These are phyloP conservation scores for Chlorella sp. DNA, from an alignment of 139 green algal species.

Conservation along the genomic window DNA sequence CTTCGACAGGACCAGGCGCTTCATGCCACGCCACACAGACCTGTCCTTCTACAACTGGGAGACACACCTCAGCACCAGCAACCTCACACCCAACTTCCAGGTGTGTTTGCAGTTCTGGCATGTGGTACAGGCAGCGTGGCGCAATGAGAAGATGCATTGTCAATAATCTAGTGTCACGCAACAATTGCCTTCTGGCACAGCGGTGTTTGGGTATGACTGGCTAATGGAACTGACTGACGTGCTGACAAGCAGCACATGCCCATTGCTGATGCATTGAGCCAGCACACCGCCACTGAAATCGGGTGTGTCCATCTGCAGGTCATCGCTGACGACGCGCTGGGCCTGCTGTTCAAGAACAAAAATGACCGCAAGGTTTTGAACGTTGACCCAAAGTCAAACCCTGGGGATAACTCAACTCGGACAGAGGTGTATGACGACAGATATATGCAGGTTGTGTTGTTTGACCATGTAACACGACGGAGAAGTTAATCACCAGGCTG, in stretches of 20 bases:
- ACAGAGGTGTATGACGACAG: slow-evolving; percentile 63
- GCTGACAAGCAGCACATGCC: too few species aligned
- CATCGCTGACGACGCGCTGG: slow-evolving; percentile 69
- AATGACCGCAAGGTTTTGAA: slow-evolving; percentile 82
- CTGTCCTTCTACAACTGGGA: slow-evolving; percentile 92
- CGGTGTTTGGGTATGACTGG: too few species aligned
- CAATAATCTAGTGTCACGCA: too few species aligned
- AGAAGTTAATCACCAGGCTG: too few species aligned
- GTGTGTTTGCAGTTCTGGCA: too few species aligned
- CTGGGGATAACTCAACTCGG: slow-evolving; percentile 74
- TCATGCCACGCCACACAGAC: slow-evolving; percentile 79
- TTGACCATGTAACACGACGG: slow-evolving; percentile 75
- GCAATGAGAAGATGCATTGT: too few species aligned
- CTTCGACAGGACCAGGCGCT: slow-evolving; percentile 64
- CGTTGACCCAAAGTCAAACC: slow-evolving; percentile 55
- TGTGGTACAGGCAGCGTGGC: too few species aligned
- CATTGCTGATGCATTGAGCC: too few species aligned
- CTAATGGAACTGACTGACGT: too few species aligned
- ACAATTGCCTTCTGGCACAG: too few species aligned
- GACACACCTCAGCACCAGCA: slow-evolving; percentile 71
- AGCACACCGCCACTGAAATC: too few species aligned
- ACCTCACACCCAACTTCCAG: slow-evolving; percentile 82
- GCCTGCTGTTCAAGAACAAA: slow-evolving; percentile 88
- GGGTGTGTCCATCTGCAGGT: too few species aligned
- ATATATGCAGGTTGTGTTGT: slow-evolving; percentile 80